Evolutionary conservation across 192 early-diverging fungal genomes (phyloP), one percentile per base, ranked within the genome.

Genomic region (Coemansia sp.): DNA sequence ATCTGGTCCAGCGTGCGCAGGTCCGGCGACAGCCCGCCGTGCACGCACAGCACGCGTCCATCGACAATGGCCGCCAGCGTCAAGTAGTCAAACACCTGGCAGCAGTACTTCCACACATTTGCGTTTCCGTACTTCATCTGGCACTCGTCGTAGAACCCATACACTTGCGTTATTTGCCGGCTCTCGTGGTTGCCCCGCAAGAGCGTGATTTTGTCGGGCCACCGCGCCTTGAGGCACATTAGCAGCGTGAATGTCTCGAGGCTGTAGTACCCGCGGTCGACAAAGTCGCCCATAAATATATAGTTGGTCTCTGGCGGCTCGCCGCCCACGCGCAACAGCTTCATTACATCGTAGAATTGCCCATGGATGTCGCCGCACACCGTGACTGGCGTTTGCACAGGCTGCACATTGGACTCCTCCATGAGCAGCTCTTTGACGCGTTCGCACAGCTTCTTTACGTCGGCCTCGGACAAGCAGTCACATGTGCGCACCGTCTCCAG

Each of bases 331-430:
- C 83, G 78, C 68, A 98, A 95, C 22, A 98, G 87, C 69, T 98
- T 91, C 77, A 90, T 93, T 28, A 98, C 79, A 78, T 98, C 96
- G 78, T 94, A 90, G 73, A 98, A 98, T 69, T 98, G 96, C 40
- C 96, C 96, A 77, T 98, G 96, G 69, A 98, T 98, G 68, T 98
- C 96, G 54, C 96, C 96, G 62, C 91, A 93, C 48, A 93, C 89
- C 51, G 95, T 98, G 6, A 98, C 93, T 21, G 97, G 97, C 44
- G 93, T 90, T 58, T 88, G 85, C 19, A 98, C 97, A 14, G 94
- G 92, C 70, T 98, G 97, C 54, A 98, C 94, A 82, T 98, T 98
- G 11, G 93, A 95, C 77, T 99, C 97, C 72, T 99, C 97, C 87
- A 99, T 94, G 53, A 97, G 78, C 22, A 97, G 85, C 78, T 96